Base-by-base conservation (phyloP, 1,284 basidiomycete species). In the Leccinum subrobustum region DNA sequence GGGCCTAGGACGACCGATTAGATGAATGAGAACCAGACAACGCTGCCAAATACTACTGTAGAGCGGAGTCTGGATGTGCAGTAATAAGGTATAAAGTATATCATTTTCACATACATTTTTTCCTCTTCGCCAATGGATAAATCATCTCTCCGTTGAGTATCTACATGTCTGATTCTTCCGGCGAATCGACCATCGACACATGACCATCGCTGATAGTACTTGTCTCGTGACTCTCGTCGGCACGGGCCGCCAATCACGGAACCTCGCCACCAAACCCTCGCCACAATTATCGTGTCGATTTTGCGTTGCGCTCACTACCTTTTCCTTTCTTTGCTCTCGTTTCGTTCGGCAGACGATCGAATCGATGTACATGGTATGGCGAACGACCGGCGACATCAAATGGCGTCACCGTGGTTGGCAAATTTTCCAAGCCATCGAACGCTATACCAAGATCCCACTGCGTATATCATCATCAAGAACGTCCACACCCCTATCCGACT, bases 401-500 rank as follows among this genome's bases (percentile, higher is more conserved):
- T 92, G 90, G 90, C 77, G 90, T 39, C 83, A 92, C 61, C 82
- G 86, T 52, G 92, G 92, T 1, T 93, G 89, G 89, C 75, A 74
- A 39, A 82, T 93, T 47, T 93, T 92, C 70, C 73, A 85, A 66
- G 83, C 89, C 3, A 85, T 94, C 58, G 81, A 91, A 72, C 79
- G 77, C 64, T 75, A 83, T 63, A 68, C 86, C 35, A 79, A 79
- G 71, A 83, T 42, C 81, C 25, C 66, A 73, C n/a, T 76, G 86
- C 88, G 54, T 87, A 91, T 68, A 77, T 88, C 29, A 83, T 80
- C 60, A 67, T 92, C 48, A 47, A 70, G 58, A 68, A 76, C 55
- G 80, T 90, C n/a, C 77, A 85, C 59, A 58, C 63, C 6, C 67
- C 0, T 67, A 73, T 8, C 71, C 78, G 9, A 56, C 52, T 14